Percentiles rank a stretch among this genome's conserved stretches.
Conservation (phyloP, 495 filamentous ascomycete species). For the Chaetomidium leptoderma region DNA sequence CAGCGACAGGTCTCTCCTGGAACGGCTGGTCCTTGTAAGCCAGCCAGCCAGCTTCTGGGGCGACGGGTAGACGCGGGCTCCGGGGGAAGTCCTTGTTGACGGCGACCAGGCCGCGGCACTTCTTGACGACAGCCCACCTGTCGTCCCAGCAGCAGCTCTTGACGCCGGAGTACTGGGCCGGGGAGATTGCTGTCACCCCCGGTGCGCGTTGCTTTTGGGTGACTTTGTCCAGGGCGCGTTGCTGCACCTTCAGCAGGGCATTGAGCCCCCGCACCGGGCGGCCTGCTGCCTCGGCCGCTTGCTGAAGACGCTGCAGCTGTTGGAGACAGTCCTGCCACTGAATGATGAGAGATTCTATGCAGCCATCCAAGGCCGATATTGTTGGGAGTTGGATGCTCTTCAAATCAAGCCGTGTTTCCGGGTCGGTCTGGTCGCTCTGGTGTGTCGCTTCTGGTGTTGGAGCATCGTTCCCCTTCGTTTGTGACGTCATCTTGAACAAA, state of each 20-base stretch:
- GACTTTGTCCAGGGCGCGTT: constrained; percentile 29
- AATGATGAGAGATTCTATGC: constrained; percentile 21
- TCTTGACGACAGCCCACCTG: constrained; percentile 30
- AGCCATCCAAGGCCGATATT: constrained; percentile 4
- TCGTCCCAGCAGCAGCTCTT: constrained; percentile 33
- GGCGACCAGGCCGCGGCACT: constrained; percentile 28
- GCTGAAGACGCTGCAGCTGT: constrained; percentile 26
- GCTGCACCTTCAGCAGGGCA: constrained; percentile 28
- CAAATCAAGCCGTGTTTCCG: not conserved
- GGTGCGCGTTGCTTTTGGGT: constrained; percentile 18
- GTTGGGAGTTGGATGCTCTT: not conserved
- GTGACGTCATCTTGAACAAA: not conserved
- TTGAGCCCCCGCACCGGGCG: constrained; percentile 24
- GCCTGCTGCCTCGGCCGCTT: constrained; percentile 12
- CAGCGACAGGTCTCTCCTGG: constrained; percentile 25
- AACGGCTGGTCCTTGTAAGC: constrained; percentile 26
- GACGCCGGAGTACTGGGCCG: constrained; percentile 29
- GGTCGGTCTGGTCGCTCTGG: no score
- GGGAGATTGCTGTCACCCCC: constrained; percentile 13
- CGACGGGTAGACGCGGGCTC: constrained; percentile 24
- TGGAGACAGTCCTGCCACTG: constrained; percentile 29
- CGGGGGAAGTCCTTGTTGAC: constrained; percentile 34
- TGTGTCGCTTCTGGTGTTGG: not conserved
- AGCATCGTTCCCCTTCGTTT: not conserved
- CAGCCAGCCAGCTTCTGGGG: constrained; percentile 23